These are phyloP conservation scores for Plasmodiophora brassicae DNA, from an alignment of 208 protist species.

Conservation along the genomic window DNA sequence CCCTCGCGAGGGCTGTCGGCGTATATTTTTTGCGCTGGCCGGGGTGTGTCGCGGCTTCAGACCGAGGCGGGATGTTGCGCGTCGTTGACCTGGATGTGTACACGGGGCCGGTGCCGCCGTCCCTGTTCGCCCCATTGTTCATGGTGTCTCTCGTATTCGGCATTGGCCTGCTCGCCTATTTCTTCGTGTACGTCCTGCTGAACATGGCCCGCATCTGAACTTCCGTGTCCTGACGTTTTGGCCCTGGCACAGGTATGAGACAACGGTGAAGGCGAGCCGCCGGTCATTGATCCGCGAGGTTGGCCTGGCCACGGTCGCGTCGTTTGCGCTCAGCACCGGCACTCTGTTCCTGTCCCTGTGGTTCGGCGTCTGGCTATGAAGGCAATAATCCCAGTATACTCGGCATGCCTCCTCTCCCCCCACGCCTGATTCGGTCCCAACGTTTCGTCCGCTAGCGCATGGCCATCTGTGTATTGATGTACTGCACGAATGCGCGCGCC, in stretches of 20 bases:
- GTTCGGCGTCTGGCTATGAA: constrained; percentile 10
- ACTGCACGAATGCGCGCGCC: neutral
- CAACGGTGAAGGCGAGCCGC: neutral
- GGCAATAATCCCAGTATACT: no score
- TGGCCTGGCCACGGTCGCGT: neutral
- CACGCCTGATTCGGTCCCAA: no score
- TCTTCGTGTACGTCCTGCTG: constrained; percentile 15
- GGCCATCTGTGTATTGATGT: no score
- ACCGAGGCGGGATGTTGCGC: neutral
- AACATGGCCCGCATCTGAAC: no score
- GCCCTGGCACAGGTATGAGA: neutral
- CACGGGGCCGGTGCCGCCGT: neutral
- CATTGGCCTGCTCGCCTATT: neutral
- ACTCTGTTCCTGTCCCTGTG: neutral
- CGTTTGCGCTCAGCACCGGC: neutral
- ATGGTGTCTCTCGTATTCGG: neutral
- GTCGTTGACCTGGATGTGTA: neutral
- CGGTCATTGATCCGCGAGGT: neutral
- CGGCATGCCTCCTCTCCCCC: no score
- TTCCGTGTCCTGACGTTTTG: neutral
- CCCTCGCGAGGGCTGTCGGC: no score
- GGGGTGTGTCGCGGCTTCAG: no score
- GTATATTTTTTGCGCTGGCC: no score
- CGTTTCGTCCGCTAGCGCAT: no score
- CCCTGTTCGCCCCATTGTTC: neutral